A percentile compares a stretch with the other conserved stretches of the same genome.
phyloP scores from a whole-genome alignment of 148 eudicot species.

The Gaultheria prostrata region DNA sequence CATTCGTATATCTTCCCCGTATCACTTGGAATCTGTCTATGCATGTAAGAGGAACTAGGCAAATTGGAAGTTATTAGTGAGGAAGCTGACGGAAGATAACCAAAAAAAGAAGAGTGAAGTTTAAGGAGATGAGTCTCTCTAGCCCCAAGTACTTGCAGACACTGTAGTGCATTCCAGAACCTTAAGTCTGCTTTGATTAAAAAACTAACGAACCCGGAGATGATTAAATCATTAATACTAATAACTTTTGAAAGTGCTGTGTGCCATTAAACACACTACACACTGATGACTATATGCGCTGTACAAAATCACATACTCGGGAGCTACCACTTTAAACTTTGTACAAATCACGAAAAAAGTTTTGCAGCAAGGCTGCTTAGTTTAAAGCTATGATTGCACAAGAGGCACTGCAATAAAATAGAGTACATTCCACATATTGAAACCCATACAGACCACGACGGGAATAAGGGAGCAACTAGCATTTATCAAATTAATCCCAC shows the following conservation, averaged over 20 bases:
- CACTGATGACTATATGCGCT: too few species aligned
- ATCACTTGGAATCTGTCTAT: background rate
- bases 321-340: background rate
- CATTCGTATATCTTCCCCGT: background rate
- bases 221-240: background rate
- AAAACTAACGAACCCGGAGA: background rate
- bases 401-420: background rate
- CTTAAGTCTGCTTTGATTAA: background rate
- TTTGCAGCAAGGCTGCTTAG: background rate
- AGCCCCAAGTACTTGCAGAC: background rate
- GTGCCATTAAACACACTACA: background rate
- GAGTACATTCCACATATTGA: slow-evolving; percentile 2
- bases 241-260: background rate
- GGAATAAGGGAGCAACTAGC: background rate
- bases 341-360: background rate
- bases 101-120: background rate
- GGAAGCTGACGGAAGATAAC: background rate
- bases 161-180: background rate
- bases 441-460: background rate
- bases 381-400: background rate
- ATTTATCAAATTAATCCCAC: background rate
- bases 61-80: background rate
- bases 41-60: background rate
- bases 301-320: too few species aligned
- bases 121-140: background rate